Percentiles rank a stretch among this genome's conserved stretches.
These are phyloP conservation scores for Spongospora subterranea DNA, from an alignment of 208 protist species.

Conservation along the genomic window DNA sequence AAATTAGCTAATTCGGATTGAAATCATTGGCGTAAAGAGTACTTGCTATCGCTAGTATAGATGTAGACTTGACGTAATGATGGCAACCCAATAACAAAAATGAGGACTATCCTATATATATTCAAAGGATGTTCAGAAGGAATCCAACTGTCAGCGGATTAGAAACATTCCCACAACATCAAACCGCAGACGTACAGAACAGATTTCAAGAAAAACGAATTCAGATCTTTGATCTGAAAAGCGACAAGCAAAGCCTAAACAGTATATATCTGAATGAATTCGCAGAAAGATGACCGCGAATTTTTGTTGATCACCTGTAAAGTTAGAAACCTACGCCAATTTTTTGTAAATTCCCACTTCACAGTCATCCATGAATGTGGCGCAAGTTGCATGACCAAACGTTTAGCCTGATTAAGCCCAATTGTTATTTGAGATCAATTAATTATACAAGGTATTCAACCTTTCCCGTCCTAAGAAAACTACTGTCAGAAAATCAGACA, in stretches of 20 bases:
- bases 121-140: constrained; percentile 22
- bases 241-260: background rate
- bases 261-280: background rate
- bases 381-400: background rate
- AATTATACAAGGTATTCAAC: background rate
- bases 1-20: background rate
- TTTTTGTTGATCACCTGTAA: background rate
- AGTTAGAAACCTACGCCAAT: constrained; percentile 14
- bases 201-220: constrained; percentile 51
- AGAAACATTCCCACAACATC: background rate
- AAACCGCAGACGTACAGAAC: background rate
- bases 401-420: background rate
- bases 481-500: background rate
- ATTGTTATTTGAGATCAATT: background rate
- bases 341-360: constrained; percentile 37
- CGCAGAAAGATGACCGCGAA: too few relatives aligned
- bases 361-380: constrained; percentile 47
- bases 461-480: background rate
- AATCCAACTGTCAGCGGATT: background rate
- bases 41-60: constrained; percentile 16
- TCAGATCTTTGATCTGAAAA: constrained; percentile 56
- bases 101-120: background rate
- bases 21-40: background rate
- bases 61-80: constrained; percentile 37
- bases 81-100: constrained; percentile 10